These are phyloP conservation scores for Trichoderma sp. DNA, from an alignment of 2,329 filamentous ascomycete species.

Conservation along the genomic window DNA sequence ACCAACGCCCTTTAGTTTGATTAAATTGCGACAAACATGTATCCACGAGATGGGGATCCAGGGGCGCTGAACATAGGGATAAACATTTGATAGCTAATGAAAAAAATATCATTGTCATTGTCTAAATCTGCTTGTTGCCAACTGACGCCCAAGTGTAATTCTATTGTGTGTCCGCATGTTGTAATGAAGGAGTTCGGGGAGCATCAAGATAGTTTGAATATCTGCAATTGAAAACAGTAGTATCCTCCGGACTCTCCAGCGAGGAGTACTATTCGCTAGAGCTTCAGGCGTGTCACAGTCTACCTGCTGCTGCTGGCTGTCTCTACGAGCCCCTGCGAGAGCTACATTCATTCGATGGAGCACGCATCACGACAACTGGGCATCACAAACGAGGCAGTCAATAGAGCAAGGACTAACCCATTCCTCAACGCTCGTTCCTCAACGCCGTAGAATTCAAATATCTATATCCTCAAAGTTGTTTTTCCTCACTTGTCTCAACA, in stretches of 20 bases:
- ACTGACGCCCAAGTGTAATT: neutral
- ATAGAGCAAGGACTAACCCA: neutral
- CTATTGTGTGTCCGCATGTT: neutral
- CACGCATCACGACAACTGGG: neutral
- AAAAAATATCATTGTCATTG: neutral
- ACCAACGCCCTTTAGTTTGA: constrained; percentile 36
- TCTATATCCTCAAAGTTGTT: neutral
- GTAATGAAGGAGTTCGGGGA: neutral
- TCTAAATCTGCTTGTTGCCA: neutral
- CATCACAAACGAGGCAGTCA: neutral
- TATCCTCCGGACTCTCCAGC: neutral
- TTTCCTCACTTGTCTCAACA: neutral
- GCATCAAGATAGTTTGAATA: neutral
- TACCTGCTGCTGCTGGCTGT: neutral
- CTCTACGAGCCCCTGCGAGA: neutral
- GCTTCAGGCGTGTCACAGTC: neutral
- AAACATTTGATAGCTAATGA: neutral
- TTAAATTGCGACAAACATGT: constrained; percentile 28
- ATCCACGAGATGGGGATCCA: neutral
- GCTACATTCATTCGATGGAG: neutral
- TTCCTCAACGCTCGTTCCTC: neutral
- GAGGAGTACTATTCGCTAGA: neutral
- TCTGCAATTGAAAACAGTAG: too few relatives aligned
- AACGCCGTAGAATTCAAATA: neutral
- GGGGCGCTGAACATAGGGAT: neutral